Conservation (phyloP, 805 yeast genomes). For the Candida xiaguanensis region DNA sequence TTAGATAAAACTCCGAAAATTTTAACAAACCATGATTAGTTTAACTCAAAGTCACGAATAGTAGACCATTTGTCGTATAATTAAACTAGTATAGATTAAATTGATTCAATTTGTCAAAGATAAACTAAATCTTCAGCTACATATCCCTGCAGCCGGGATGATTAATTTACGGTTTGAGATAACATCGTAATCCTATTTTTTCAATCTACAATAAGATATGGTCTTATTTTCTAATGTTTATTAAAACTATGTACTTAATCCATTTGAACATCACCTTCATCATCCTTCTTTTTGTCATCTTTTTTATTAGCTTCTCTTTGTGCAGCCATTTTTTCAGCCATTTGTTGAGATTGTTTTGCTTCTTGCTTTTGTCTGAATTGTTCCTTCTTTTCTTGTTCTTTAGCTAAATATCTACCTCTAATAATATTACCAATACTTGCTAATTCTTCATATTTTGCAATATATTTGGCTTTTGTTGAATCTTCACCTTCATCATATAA, state of each 20-base stretch:
- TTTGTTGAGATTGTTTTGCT: conserved; percentile 75
- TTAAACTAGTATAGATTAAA: no score
- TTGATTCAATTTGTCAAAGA: no score
- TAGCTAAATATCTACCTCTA: conserved; percentile 90
- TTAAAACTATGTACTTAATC: conserved; percentile 14
- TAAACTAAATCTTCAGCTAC: no score
- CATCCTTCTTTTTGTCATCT: conserved; percentile 19
- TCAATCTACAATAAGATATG: no score
- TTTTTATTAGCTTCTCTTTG: conserved; percentile 53
- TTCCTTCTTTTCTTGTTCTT: conserved; percentile 94
- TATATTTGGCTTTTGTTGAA: conserved; percentile 91
- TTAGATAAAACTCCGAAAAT: no score
- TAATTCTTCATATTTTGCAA: conserved; percentile 96
- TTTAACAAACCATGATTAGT: no score
- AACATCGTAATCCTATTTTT: no score
- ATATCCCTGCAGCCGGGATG: no score
- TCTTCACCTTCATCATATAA: conserved; percentile 96
- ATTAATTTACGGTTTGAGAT: no score
- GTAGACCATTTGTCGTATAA: no score
- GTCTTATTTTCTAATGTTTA: background rate
- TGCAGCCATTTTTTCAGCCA: conserved; percentile 82
- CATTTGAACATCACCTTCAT: conserved; percentile 33
- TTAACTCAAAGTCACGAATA: no score
- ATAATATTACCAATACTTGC: conserved; percentile 92
- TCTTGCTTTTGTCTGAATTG: conserved; percentile 83